Evolutionary conservation across 1,284 basidiomycete genomes (phyloP), one percentile per base, ranked within the genome.

Genomic region (Malassezia dermatis): DNA sequence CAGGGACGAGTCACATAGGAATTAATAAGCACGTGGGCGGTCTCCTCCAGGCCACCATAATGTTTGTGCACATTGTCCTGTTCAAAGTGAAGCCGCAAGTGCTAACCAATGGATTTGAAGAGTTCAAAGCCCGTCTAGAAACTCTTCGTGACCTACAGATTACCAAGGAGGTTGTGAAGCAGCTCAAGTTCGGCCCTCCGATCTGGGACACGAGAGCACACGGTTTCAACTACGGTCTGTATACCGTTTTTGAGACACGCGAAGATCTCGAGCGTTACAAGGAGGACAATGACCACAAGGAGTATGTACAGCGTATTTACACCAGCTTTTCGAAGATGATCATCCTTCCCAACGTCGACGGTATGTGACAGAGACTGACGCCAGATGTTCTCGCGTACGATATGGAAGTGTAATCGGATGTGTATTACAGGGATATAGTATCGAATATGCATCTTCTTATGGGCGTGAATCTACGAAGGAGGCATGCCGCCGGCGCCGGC

Each of bases 211-310:
- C 54, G 6, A 63, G 66, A 30, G 54, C 62, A 50, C 59, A 69
- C 30, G 66, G 66, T 45, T 69, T 61, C 58, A 65, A 69, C 55
- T 69, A 59, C 56, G 66, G 66, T 32, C 61, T 69, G 13, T 69
- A 69, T 60, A 55, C 58, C 10, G 56, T 60, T 4, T 69, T 69
- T 51, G 61, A 52, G 21, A 59, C 57, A 24, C 53, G 57, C 11
- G 61, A 63, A 32, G 62, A 62, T 41, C 65, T 67, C 34, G 63
- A 64, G 55, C 59, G 58, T 11, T 69, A 69, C 53, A 60, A 62
- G 32, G 66, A 65, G 26, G 66, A 69, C 34, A 62, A 63, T n/a
- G 66, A 67, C 39, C 66, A 69, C 58, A 60, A 59, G n/a, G 62
- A 67, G 66, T 69, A 51, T 51, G 66, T 68, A 17, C 17, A 6